Base-by-base conservation (phyloP, 352 stramenopile species). In the Elongisporangium anandrum region DNA sequence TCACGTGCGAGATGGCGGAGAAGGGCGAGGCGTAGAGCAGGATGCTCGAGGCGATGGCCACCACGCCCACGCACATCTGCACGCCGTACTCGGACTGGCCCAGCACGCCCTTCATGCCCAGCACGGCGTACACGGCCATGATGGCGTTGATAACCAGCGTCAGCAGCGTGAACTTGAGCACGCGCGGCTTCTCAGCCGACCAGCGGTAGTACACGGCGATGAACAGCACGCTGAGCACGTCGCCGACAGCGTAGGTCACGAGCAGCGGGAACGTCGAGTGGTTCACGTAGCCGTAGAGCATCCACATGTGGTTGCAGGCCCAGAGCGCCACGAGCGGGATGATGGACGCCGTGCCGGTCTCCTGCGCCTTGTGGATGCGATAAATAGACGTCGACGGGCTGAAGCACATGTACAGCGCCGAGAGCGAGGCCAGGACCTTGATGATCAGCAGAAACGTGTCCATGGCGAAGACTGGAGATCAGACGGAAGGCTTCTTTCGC, bases 231-330 rank as follows among this genome's bases (percentile, higher is more conserved):
- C 73, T 79, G 20, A 85, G 65, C 17, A 71, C 61, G 39, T 81
- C 69, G 19, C 78, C 78, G 9, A 85, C 72, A 17, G 66, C 66
- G 55, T 86, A 85, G 17, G 78, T 88, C 20, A 69, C 67, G 21
- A 88, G 57, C 3, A 86, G 56, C 7, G 78, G 78, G 57, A 85
- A 83, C 17, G 69, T 19, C 38, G 84, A 67, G 57, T 54, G 54
- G 2, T 67, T 80, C 20, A 86, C 64, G 64, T 81, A 82, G 50
- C 78, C 78, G 49, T 88, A 88, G 22, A 88, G 52, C 69, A 83
- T 85, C 79, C 79, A 90, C 45, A 87, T 85, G 66, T 90, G 78
- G 59, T 85, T 84, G 66, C 77, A 85, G 39, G 66, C 65, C 78
- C 79, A 92, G 24, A 92, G 75, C 47, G 80, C 76, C 12, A 79